Evolutionary conservation across 441 rosid genomes (phyloP).

Genomic region (Eruca vesicaria): DNA sequence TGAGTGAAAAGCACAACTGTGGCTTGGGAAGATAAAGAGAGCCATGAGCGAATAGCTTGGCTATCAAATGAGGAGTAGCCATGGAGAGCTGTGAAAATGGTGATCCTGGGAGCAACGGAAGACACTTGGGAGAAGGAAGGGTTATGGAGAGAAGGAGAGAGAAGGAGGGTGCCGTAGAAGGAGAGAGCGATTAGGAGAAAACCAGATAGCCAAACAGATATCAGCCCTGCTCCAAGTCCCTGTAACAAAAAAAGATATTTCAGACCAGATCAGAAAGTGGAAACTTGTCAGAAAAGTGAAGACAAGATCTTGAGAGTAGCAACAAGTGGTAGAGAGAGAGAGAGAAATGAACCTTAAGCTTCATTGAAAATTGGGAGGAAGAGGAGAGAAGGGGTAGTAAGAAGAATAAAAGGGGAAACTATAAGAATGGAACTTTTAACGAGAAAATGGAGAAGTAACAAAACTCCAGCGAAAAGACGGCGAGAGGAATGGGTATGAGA

Average conservation of each 20-base stretch:
- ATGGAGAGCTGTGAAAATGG: slow-evolving; percentile 66
- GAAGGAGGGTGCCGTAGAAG: slow-evolving; percentile 67
- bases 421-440: slow-evolving; percentile 53
- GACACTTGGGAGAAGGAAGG: background rate
- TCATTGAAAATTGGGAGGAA: slow-evolving; percentile 14
- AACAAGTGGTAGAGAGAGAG: background rate
- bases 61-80: slow-evolving; percentile 38
- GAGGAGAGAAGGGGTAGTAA: slow-evolving; percentile 1
- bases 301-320: background rate
- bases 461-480: slow-evolving; percentile 25
- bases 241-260: slow-evolving; percentile 26
- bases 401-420: background rate
- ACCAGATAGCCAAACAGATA: slow-evolving; percentile 84
- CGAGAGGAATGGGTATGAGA: slow-evolving; percentile 29
- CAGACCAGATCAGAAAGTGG: background rate
- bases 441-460: slow-evolving; percentile 39
- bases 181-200: slow-evolving; percentile 65
- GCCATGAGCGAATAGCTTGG: slow-evolving; percentile 80
- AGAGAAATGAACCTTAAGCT: slow-evolving; percentile 43
- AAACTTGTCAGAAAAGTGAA: background rate
- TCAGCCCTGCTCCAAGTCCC: slow-evolving; percentile 53
- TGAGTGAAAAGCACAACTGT: slow-evolving; percentile 64
- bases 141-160: slow-evolving; percentile 42
- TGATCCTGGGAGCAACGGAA: slow-evolving; percentile 44
- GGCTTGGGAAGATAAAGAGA: slow-evolving; percentile 63